Evolutionary conservation across 2,329 filamentous ascomycete species (phyloP).

Genomic region (Cladobotryum mycophilum): DNA sequence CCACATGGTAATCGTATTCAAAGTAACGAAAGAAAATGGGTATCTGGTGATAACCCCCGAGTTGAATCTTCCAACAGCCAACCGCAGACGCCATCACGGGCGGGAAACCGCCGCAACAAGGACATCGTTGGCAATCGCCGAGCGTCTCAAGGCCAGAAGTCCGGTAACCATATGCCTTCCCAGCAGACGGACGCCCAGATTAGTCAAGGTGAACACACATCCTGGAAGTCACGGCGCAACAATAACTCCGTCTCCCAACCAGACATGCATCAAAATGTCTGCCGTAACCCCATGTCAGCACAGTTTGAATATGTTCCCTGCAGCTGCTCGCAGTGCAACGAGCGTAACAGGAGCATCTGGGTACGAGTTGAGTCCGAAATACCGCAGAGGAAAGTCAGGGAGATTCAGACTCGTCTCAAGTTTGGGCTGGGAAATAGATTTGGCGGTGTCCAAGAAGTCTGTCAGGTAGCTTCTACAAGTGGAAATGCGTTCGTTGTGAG

Average conservation of each 20-base stretch:
- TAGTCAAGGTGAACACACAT: not conserved
- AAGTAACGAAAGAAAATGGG: not conserved
- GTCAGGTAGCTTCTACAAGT: conserved; percentile 1
- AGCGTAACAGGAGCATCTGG: conserved; percentile 26
- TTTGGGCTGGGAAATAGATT: conserved; percentile 22
- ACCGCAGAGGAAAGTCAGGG: conserved; percentile 4
- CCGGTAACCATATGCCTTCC: not conserved
- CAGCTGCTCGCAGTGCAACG: conserved; percentile 22
- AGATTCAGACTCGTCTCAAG: conserved; percentile 25
- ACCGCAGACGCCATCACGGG: not conserved
- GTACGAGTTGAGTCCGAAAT: conserved; percentile 16
- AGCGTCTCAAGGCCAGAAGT: conserved; percentile 6
- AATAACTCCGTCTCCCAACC: not conserved
- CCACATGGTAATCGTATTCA: not conserved
- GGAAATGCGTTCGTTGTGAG: conserved; percentile 22
- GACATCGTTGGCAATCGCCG: conserved; percentile 2
- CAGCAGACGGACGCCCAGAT: not conserved
- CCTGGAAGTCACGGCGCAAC: conserved; percentile 2
- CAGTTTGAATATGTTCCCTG: conserved; percentile 23
- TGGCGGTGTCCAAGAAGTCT: conserved; percentile 26
- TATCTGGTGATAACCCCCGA: not conserved
- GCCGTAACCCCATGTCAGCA: conserved; percentile 18
- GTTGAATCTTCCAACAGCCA: not conserved
- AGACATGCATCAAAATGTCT: conserved; percentile 8
- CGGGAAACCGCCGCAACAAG: not conserved